Evolutionary conservation across 345 rosid genomes (phyloP).

Genomic region (Nephelium lappaceum): DNA sequence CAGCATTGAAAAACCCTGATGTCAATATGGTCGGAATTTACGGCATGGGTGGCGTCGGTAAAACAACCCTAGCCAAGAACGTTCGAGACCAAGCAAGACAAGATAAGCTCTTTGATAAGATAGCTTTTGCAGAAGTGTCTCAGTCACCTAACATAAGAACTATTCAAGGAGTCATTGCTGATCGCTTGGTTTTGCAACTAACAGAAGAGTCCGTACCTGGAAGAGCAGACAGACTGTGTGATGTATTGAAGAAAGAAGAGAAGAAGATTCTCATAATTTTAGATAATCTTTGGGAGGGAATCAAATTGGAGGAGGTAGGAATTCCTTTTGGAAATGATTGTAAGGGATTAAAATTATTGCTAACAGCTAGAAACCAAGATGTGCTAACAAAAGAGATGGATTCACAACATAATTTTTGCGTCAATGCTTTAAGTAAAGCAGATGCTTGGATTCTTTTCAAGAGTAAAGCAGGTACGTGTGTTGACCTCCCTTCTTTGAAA

Average conservation of each 20-base stretch:
- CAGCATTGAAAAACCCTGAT: not conserved
- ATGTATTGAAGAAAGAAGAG: not conserved
- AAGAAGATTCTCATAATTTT: slow-evolving; percentile 7
- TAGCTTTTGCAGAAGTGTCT: not conserved
- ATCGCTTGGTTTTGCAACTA: not conserved
- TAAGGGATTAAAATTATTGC: slow-evolving; percentile 1
- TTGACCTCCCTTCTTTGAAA: not conserved
- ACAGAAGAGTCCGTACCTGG: not conserved
- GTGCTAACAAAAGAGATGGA: not conserved
- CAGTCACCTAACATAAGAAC: not conserved
- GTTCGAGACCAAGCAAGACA: slow-evolving; percentile 10
- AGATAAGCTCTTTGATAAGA: slow-evolving; percentile 18
- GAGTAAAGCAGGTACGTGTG: not conserved
- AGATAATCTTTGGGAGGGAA: slow-evolving; percentile 1
- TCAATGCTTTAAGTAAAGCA: not conserved
- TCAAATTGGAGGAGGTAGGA: not conserved
- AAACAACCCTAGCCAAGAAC: slow-evolving; percentile 17
- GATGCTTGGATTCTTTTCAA: slow-evolving; percentile 11
- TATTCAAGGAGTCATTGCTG: slow-evolving; percentile 1
- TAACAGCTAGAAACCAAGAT: not conserved
- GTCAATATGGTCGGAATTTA: slow-evolving; percentile 21
- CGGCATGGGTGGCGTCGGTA: slow-evolving; percentile 27
- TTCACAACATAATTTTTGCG: not conserved
- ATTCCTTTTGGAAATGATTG: not conserved
- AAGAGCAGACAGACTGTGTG: not conserved